Base-by-base conservation (phyloP, 2,329 filamentous ascomycete genomes). In the Neonectria faginata region DNA sequence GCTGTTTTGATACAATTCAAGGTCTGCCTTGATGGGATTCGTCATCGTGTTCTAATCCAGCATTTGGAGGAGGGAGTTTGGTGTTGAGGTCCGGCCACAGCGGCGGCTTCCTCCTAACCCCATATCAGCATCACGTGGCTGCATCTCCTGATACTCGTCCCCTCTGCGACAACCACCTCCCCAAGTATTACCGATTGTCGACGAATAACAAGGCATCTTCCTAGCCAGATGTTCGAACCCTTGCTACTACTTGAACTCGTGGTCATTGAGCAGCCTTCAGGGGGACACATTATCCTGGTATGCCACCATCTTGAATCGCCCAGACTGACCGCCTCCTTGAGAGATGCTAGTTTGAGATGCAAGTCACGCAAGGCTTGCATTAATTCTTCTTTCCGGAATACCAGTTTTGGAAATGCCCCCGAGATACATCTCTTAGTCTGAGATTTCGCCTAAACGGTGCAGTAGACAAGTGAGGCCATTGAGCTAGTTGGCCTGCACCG, bases 61-160 rank as follows among this genome's bases (percentile, higher is more conserved):
- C 9, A 42, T 42, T 60, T 33, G 57, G 25, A 25, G 33, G 47
- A 12, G 29, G 29, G 5, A 25, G 36, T 53, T 20, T 52, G 33
- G 22, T 39, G 48, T 44, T 53, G 48, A 31, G 48, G 42, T 52
- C 48, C 55, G 50, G 27, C 50, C 31, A 45, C 33, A 58, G 48
- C 54, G 52, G 53, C 39, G 33, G 33, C 57, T 52, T 39, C 18
- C 54, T 60, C 55, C 44, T 11, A 42, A 42, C 65, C 48, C 50
- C 31, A 56, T 57, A 27, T 25, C 20, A 41, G 25, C 55, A 45
- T 67, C 64, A 67, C 61, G 57, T 65, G 62, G 63, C 14, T 57
- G 55, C 29, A 72, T 71, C 68, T 72, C 62, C 68, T 69, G 66
- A 70, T 68, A 16, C 25, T 39, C 44, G 8, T 57, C 44, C 41